Base-by-base conservation (phyloP, 352 stramenopile species). In the Phytophthora tentaculata region DNA sequence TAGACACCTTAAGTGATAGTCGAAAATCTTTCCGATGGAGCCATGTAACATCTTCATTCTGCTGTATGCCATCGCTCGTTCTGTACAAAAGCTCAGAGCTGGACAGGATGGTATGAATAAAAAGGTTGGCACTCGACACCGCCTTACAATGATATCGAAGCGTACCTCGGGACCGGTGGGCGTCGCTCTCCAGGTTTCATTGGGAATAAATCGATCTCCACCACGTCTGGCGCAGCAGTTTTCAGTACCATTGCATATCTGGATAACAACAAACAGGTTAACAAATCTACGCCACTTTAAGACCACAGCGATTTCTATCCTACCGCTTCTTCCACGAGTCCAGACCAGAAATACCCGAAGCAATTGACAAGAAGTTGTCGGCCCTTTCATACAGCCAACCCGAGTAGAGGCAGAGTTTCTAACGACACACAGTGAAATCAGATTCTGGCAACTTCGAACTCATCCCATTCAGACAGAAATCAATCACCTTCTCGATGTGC, bases 301-400 rank as follows among this genome's bases (percentile, higher is more conserved):
- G 59, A 22, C 1, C 28, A 41, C 24, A 37, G 14, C 41, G n/a
- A 43, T 55, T 14, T 22, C 8, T n/a, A 10, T 6, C 53, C 12
- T 49, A 96, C 88, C 86, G 76, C 52, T 85, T 83, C 68, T 91
- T 95, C 88, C 88, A 96, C 55, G 86, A 93, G 47, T 93, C 84
- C 26, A 96, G 69, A 43, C 79, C 70, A n/a, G 84, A 81, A 14
- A 94, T 66, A 0, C 86, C 85, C 2, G 86, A 92, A 6, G 84
- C 80, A 61, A 91, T 76, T 8, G 88, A 96, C 28, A 94, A 64
- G 50, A 95, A 65, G 50, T 93, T 96, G 63, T 96, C 88, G 3
- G 85, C 70, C 61, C 87, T 83, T 71, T 92, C 81, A 71, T 94
- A 86, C 10, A 96, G 56, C 88, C 88, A 96, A 0, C 85, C 86